Conservation (phyloP, 169 alveolate genomes). For the Cryptosporidium xiaoi region DNA sequence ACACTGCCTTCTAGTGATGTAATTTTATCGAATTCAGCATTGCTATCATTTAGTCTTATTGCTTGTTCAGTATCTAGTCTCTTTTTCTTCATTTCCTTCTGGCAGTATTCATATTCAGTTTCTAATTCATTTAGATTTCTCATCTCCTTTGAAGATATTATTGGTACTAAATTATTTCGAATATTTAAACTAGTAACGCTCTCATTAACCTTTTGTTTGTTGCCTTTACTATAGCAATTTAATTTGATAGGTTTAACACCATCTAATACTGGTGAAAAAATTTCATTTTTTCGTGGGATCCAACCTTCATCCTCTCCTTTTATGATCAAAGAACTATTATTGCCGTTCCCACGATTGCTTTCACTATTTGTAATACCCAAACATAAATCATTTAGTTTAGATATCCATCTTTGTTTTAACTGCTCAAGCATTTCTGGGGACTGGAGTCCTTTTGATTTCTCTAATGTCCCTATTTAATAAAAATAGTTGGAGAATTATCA, state of each 20-base stretch:
- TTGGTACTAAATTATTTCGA: slow-evolving; percentile 21
- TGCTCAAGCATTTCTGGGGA: slow-evolving; percentile 65
- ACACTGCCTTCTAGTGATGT: neutral
- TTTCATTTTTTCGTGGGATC: slow-evolving; percentile 18
- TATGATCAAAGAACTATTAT: neutral
- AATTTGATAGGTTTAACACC: slow-evolving; percentile 48
- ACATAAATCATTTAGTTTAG: slow-evolving; percentile 51
- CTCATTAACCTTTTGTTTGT: no score
- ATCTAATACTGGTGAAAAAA: slow-evolving; percentile 28
- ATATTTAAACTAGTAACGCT: no score
- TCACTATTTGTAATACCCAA: slow-evolving; percentile 20
- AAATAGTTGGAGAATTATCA: neutral
- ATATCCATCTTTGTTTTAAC: slow-evolving; percentile 50
- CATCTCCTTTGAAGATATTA: slow-evolving; percentile 53
- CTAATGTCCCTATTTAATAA: slow-evolving; percentile 29
- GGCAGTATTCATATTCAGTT: slow-evolving; percentile 17
- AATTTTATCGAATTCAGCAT: neutral
- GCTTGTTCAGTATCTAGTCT: slow-evolving; percentile 1
- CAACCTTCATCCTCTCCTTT: slow-evolving; percentile 16
- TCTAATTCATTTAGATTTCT: slow-evolving; percentile 31
- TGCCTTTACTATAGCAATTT: neutral
- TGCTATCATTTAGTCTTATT: neutral
- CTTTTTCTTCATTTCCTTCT: neutral
- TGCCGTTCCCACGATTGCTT: neutral
- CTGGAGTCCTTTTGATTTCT: slow-evolving; percentile 59